These are phyloP conservation scores for Ogataea zsoltii DNA, from an alignment of 805 yeast species.

Conservation along the genomic window DNA sequence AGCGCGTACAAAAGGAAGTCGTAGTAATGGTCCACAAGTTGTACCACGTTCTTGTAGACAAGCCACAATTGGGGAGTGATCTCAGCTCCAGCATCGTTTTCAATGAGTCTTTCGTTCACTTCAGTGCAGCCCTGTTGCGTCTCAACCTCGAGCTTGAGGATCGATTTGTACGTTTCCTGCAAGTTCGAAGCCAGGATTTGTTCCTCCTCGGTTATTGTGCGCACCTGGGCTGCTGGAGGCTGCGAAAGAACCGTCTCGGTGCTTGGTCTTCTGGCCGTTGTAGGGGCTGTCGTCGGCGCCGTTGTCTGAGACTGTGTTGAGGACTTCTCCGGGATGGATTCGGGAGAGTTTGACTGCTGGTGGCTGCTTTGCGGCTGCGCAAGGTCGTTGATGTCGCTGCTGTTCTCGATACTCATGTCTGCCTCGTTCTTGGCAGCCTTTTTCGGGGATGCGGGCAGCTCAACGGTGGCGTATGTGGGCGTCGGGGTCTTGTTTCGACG, in stretches of 20 bases:
- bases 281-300: background rate
- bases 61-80: conserved; percentile 66
- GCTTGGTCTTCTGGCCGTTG: conserved; percentile 23
- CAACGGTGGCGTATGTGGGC: conserved; percentile 20
- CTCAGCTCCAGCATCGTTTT: conserved; percentile 49
- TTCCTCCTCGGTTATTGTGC: conserved; percentile 52
- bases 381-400: conserved; percentile 27
- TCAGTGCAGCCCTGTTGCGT: conserved; percentile 70
- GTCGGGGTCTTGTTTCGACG: conserved; percentile 24
- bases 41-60: conserved; percentile 66
- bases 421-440: conserved; percentile 24
- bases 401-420: conserved; percentile 27
- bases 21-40: conserved; percentile 66
- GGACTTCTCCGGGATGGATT: conserved; percentile 19
- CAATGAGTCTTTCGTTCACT: conserved; percentile 49
- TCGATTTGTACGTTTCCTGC: conserved; percentile 72
- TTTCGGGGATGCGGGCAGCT: conserved; percentile 29
- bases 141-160: conserved; percentile 65
- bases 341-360: conserved; percentile 26
- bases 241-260: conserved; percentile 29
- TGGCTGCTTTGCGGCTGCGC: conserved; percentile 17
- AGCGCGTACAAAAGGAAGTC: conserved; percentile 72
- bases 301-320: conserved; percentile 10
- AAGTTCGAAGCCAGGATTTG: conserved; percentile 67
- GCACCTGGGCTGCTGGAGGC: conserved; percentile 20